Percentiles rank a stretch among this genome's conserved stretches.
These are phyloP conservation scores for Geosmithia flava DNA, from an alignment of 2,329 filamentous ascomycete genomes.

Conservation along the genomic window DNA sequence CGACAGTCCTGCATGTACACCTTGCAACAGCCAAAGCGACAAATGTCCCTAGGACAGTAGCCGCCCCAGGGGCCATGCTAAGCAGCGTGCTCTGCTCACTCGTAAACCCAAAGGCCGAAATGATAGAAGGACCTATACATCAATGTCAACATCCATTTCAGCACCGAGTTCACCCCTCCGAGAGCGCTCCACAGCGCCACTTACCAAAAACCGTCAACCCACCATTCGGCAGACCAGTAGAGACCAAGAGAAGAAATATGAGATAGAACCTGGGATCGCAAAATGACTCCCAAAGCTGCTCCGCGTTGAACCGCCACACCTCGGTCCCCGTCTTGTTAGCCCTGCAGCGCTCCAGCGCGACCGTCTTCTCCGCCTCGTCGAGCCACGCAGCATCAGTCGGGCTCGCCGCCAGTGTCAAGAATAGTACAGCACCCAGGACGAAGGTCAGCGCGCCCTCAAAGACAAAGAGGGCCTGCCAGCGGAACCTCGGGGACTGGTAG, in stretches of 20 bases:
- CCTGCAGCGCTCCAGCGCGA: slow-evolving; percentile 2
- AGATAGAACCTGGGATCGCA: slow-evolving; percentile 2
- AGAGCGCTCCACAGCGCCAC: too few relatives aligned
- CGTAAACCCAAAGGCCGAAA: slow-evolving; percentile 3
- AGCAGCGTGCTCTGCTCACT: slow-evolving; percentile 2
- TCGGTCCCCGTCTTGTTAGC: slow-evolving; percentile 4
- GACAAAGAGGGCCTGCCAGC: slow-evolving; percentile 39
- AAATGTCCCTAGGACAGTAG: background rate
- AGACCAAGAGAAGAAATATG: slow-evolving; percentile 3
- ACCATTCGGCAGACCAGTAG: slow-evolving; percentile 3
- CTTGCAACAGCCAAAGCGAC: slow-evolving; percentile 2
- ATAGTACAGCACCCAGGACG: slow-evolving; percentile 8
- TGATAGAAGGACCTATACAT: slow-evolving; percentile 3
- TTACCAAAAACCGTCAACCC: slow-evolving; percentile 3
- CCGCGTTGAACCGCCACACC: slow-evolving; percentile 2
- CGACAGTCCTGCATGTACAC: slow-evolving; percentile 3
- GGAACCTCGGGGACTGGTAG: slow-evolving; percentile 1
- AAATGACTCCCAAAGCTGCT: slow-evolving; percentile 3
- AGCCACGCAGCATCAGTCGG: slow-evolving; percentile 4
- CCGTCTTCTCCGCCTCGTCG: slow-evolving; percentile 2
- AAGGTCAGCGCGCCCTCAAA: slow-evolving; percentile 32
- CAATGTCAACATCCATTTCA: too few relatives aligned
- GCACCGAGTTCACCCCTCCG: too few relatives aligned
- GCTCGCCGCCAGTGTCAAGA: slow-evolving; percentile 1
- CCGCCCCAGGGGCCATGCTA: slow-evolving; percentile 2